Base-by-base conservation (phyloP, 192 early-diverging fungal genomes). In the Coemansia umbellata region DNA sequence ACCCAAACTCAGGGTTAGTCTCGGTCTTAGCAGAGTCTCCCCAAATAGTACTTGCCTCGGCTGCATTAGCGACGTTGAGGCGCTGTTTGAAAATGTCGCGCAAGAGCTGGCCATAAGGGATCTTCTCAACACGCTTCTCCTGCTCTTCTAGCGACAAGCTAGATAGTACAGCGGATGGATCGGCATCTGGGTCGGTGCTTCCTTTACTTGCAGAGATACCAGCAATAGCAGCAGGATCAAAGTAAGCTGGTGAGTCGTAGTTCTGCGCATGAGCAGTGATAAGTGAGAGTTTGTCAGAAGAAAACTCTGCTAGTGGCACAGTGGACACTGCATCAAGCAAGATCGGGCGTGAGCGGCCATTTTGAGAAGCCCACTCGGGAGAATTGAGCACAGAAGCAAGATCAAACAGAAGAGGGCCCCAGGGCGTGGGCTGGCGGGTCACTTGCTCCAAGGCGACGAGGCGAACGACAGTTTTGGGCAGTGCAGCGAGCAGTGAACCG, bases 1-100 rank as follows among this genome's bases (percentile, higher is more conserved):
- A 91, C 24, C 91, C 93, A 75, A 86, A 93, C 77, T 95, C 91
- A 41, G 91, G 89, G 49, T 77, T 87, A n/a, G 83, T 75, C 51
- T 77, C 63, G 10, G 57, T 62, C 19, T 60, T 37, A n/a, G 74
- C 71, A 42, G 66, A 48, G n/a, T 69, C 57, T 45, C 80, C 82
- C 87, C 87, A 88, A 51, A 92, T 80, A 49, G 91, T 84, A n/a
- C 61, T 35, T 53, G 79, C 73, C 44, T 83, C 79, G 51, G 84
- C 63, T 1, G 86, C 88, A 71, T 95, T 95, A 45, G 88, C 86
- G 8, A 95, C 80, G 42, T 84, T 68, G 49, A 92, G 80, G 27
- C 91, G 85, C 42, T 82, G 69, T 41, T 64, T 75, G 62, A 93
- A 95, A 47, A 89, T 76, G 66, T 93, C 86, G 47, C 79, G 70